Conservation (phyloP, 1,284 basidiomycete genomes). For the Naganishia sp. region DNA sequence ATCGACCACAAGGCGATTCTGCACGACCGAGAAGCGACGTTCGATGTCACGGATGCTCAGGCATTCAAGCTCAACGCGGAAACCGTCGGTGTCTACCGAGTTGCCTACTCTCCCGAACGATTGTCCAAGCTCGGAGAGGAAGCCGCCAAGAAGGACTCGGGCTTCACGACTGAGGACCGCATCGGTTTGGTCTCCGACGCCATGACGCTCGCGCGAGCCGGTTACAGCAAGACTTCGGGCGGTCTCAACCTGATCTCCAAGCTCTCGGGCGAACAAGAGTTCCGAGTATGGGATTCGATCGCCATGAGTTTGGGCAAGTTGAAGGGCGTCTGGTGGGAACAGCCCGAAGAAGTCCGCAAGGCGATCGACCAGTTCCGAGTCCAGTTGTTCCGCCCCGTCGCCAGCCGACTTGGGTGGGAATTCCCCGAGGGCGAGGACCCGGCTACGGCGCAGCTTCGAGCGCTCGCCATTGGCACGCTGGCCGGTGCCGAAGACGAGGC, state of each 20-base stretch:
- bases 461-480: conserved; percentile 69
- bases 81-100: conserved; percentile 87
- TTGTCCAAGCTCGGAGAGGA: conserved; percentile 76
- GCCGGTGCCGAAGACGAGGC: conserved; percentile 67
- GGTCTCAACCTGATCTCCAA: conserved; percentile 71
- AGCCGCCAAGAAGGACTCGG: conserved; percentile 65
- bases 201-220: conserved; percentile 76
- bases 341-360: conserved; percentile 63
- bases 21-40: conserved; percentile 66
- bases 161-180: conserved; percentile 79
- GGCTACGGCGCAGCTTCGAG: conserved; percentile 74
- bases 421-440: conserved; percentile 68
- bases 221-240: conserved; percentile 72
- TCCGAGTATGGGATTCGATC: conserved; percentile 51
- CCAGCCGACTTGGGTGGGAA: conserved; percentile 77
- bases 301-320: conserved; percentile 60
- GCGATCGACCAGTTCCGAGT: conserved; percentile 66
- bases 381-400: conserved; percentile 77
- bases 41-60: conserved; percentile 69
- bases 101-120: conserved; percentile 80
- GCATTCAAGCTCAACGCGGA: conserved; percentile 86
- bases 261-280: conserved; percentile 70
- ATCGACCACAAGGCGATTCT: conserved; percentile 71
- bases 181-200: conserved; percentile 82
- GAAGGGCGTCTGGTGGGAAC: conserved; percentile 82